Base-by-base conservation (phyloP, 2,329 filamentous ascomycete genomes). In the Pseudogymnoascus sp. region DNA sequence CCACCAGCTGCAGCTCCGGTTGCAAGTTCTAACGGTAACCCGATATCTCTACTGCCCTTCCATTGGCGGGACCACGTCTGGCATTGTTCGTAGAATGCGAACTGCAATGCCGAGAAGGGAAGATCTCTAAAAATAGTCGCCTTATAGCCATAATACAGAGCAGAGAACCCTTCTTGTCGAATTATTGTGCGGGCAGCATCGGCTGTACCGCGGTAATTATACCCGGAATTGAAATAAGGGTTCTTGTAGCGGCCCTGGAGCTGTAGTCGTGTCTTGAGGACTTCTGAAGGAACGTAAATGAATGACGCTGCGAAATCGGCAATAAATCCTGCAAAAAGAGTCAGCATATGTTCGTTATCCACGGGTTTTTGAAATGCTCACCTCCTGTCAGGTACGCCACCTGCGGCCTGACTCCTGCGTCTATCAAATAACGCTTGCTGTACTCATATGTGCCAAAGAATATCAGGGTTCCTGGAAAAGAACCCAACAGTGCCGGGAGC, bases 401-500 rank as follows among this genome's bases (percentile, higher is more conserved):
- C 65, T 92, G 89, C 11, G 92, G 86, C 67, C 90, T 87, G 63
- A 97, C 78, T 64, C 92, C 93, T 65, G 81, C 78, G 73, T 97
- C 94, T 67, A 99, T 82, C 83, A 99, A 84, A 71, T 86, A 80
- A 60, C 94, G 84, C 77, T 99, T 99, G 77, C 90, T 96, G 79
- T 85, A 96, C 77, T 99, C 94, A 75, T 99, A 99, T 31, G 90
- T 90, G 62, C 93, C 94, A 70, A 99, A 99, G 78, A 99, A 99
- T 62, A 96, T 84, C 63, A 97, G 84, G 0, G 94, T 99, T 14
- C 93, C 94, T 0, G 91, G 90, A 67, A 99, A 96, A 0, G 92
- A 97, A 21, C 94, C 94, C 67, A 92, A 79, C 68, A 97, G 86
- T 0, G 94, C 94, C 5, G 94, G 94, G 23, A 91, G 79, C 76